Evolutionary conservation across 345 rosid species (phyloP), one percentile per base, ranked within the genome.

Genomic region (Gossypium stocksii): DNA sequence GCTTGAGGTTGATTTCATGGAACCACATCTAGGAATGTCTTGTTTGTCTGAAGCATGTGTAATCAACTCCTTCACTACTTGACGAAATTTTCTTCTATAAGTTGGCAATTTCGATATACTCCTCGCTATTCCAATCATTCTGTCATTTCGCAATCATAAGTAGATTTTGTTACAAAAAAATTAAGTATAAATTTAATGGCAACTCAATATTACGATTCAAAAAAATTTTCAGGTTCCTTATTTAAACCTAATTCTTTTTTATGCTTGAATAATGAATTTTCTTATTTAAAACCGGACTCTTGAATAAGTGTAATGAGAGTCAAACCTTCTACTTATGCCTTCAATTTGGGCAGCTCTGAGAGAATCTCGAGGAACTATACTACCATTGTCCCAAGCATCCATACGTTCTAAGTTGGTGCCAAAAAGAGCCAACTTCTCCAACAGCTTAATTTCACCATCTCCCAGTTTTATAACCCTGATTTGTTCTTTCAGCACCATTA

Each of bases 301-400:
- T 0, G 29, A 0, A 20, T 20, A 0, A 10, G 27, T 57, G 13
- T 48, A 10, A 57, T 1, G 12, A 23, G 38, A 46, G 66, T 71
- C 80, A 61, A 83, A 94, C 97, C 97, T 94, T 89, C 97, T 88
- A 59, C 89, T 84, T 65, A 93, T 88, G 66, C 96, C 97, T 72
- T 85, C 87, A 22, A 93, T 75, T 79, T 91, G 93, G 78, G 98
- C 94, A 74, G 89, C 86, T 80, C 96, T 78, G 62, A 90, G 85
- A 75, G 86, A 81, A 66, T 88, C 90, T 45, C 76, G 75, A 73
- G 94, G 90, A 3, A 77, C 59, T 23, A 76, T 19, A 41, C 86
- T 74, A 2, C 85, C 79, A 71, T 89, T 88, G 0, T 86, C 87
- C 94, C 86, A 91, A 79, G 84, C 87, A 23, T 91, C 84, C 73